phyloP scores from a whole-genome alignment of 768 basidiomycete genomes.

The Auriculariales sp. region DNA sequence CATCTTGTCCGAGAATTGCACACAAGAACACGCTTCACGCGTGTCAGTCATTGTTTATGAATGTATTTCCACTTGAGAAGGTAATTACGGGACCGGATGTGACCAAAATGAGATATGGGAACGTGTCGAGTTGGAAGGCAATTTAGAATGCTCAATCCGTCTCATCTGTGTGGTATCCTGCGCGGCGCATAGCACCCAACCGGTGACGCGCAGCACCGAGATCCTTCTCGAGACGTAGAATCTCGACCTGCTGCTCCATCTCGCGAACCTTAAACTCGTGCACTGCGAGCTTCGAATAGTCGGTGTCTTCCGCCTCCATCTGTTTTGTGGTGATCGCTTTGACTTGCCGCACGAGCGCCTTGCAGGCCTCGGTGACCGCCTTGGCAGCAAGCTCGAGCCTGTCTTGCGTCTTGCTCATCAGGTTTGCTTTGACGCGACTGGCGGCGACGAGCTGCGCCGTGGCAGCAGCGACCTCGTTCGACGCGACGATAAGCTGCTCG shows the following conservation, averaged over 20 bases:
- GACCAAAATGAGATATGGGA: neutral
- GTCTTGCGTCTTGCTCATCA: conserved; percentile 98
- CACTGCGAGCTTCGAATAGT: conserved; percentile 84
- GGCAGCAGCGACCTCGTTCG: conserved; percentile 93
- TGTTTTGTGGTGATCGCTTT: conserved; percentile 86
- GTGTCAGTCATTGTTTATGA: too few species aligned
- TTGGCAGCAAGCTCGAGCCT: conserved; percentile 91
- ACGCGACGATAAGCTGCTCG: conserved; percentile 98
- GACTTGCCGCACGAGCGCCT: conserved; percentile 90
- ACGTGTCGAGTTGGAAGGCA: neutral
- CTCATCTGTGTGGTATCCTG: conserved; percentile 81
- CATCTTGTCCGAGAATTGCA: too few species aligned
- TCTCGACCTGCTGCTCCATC: conserved; percentile 99
- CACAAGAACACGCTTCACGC: too few species aligned
- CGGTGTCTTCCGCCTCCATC: conserved; percentile 52
- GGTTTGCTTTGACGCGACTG: conserved; percentile 91
- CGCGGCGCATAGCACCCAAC: conserved; percentile 73
- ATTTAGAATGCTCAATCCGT: conserved; percentile 30
- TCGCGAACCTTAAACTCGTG: conserved; percentile 94
- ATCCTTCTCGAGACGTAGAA: conserved; percentile 91
- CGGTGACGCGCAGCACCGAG: conserved; percentile 73
- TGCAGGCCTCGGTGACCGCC: conserved; percentile 95
- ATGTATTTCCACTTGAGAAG: neutral
- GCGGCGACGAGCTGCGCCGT: conserved; percentile 98
- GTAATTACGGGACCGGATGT: neutral